Percentiles rank a stretch among this genome's conserved stretches.
These are phyloP conservation scores for Earliella scabrosa DNA, from an alignment of 1,284 basidiomycete species.

Conservation along the genomic window DNA sequence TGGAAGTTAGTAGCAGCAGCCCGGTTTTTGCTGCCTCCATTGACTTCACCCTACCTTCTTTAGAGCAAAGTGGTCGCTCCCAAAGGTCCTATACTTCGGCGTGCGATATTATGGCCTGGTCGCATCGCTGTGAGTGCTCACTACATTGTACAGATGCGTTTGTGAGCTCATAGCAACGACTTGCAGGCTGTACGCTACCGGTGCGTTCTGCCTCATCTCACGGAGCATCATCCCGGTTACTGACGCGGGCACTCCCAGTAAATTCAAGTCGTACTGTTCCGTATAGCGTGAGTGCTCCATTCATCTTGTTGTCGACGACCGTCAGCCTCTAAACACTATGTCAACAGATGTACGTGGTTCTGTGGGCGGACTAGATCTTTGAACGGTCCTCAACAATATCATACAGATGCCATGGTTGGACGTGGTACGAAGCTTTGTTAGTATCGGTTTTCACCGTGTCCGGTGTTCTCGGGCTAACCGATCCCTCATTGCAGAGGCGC, in stretches of 20 bases:
- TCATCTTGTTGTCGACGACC: background rate
- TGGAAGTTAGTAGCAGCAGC: background rate
- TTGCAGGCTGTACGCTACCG: background rate
- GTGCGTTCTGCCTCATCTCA: background rate
- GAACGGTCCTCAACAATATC: no score
- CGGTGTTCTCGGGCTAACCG: background rate
- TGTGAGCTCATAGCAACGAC: background rate
- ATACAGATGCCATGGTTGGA: conserved; percentile 9
- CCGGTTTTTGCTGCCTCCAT: background rate
- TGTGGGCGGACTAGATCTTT: no score
- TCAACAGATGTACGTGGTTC: no score
- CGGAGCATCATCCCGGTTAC: background rate
- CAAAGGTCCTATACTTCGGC: conserved; percentile 7
- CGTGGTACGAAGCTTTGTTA: conserved; percentile 12
- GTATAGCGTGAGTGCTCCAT: background rate
- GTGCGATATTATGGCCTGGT: conserved; percentile 11
- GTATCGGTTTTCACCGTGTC: background rate
- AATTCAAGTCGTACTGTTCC: background rate
- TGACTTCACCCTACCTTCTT: background rate
- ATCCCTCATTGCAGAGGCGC: background rate
- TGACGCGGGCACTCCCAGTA: background rate
- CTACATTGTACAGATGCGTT: no score
- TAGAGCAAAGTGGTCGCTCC: conserved; percentile 6
- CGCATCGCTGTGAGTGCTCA: conserved; percentile 1
- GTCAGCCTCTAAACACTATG: no score